Conservation (phyloP, 768 basidiomycete genomes). For the Hemileccinum impolitum region DNA sequence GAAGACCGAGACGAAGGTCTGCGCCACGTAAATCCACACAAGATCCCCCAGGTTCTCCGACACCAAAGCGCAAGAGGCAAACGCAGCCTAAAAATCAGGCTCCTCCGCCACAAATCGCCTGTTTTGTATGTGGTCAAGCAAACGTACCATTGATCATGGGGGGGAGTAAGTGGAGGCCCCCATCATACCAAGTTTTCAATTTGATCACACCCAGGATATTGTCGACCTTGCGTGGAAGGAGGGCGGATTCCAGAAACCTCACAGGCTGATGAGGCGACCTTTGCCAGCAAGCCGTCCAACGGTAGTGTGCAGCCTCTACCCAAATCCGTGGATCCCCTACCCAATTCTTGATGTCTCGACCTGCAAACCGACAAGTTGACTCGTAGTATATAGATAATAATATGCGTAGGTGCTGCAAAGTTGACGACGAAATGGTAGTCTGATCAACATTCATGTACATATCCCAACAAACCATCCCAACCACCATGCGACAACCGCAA, state of each 20-base stretch:
- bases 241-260: slow-evolving; percentile 41
- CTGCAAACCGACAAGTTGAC: background rate
- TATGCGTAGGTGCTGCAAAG: slow-evolving; percentile 5
- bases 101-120: slow-evolving; percentile 47
- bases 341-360: background rate
- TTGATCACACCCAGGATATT: slow-evolving; percentile 48
- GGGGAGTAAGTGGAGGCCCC: slow-evolving; percentile 51
- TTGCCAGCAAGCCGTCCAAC: slow-evolving; percentile 1
- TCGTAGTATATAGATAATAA: slow-evolving; percentile 10
- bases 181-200: background rate
- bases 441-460: slow-evolving; percentile 29
- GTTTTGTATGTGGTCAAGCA: slow-evolving; percentile 57
- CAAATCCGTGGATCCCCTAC: background rate
- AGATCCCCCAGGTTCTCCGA: slow-evolving; percentile 14
- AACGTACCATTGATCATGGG: slow-evolving; percentile 77
- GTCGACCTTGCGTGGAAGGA: slow-evolving; percentile 61
- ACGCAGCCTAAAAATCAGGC: slow-evolving; percentile 31
- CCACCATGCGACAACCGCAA: slow-evolving; percentile 70
- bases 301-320: slow-evolving; percentile 5
- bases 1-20: slow-evolving; percentile 35
- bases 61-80: slow-evolving; percentile 42
- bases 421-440: background rate
- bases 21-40: slow-evolving; percentile 31
- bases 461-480: slow-evolving; percentile 64
- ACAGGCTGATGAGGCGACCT: slow-evolving; percentile 9